Evolutionary conservation across 371 early-diverging fungal species (phyloP).

Genomic region (Amoeboaphelidium occidentale): DNA sequence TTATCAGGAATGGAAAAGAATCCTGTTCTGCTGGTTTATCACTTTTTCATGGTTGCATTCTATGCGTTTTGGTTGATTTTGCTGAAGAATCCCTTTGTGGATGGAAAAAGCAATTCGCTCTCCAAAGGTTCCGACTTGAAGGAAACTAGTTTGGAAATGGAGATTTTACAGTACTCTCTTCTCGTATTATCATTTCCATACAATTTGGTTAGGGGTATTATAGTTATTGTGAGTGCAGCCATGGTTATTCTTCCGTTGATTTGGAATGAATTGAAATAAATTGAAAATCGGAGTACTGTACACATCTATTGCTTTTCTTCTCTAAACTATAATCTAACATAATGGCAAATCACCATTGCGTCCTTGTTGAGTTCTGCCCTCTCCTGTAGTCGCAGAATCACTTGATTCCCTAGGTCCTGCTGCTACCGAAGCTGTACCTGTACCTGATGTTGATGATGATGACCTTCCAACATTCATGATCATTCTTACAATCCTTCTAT

Average conservation of each 20-base stretch:
- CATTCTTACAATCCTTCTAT: no score
- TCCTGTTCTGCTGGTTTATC: constrained; percentile 38
- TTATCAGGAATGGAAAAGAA: constrained; percentile 39
- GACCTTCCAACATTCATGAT: no score
- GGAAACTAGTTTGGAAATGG: neutral
- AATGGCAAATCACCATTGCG: no score
- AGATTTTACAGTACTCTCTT: neutral
- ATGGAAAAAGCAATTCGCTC: neutral
- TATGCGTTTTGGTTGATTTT: constrained; percentile 15
- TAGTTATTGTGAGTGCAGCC: constrained; percentile 9
- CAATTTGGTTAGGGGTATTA: constrained; percentile 4
- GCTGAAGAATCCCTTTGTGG: neutral
- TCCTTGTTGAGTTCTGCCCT: no score
- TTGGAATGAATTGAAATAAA: constrained; percentile 3
- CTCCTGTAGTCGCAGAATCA: no score
- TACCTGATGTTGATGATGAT: no score
- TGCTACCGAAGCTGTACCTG: no score
- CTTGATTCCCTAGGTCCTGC: no score
- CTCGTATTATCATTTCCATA: constrained; percentile 10
- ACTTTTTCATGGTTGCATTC: constrained; percentile 62
- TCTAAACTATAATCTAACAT: no score
- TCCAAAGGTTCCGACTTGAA: neutral
- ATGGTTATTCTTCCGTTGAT: constrained; percentile 3
- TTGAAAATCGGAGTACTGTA: neutral
- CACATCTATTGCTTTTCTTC: no score